Evolutionary conservation across 2,329 filamentous ascomycete species (phyloP).

Genomic region (Amphichorda felina): DNA sequence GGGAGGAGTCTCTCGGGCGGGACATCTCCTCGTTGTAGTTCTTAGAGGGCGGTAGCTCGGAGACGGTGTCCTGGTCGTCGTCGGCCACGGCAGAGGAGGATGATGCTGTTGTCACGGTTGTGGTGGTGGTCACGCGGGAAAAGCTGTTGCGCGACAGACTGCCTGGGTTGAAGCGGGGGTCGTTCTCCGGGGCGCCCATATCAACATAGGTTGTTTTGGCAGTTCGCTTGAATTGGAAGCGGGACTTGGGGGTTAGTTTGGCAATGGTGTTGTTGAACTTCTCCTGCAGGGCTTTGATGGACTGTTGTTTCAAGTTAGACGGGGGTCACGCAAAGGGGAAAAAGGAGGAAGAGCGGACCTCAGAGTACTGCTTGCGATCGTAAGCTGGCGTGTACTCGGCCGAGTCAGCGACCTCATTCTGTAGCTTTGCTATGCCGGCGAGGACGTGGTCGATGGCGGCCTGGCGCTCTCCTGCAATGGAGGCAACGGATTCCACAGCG

Average conservation of each 20-base stretch:
- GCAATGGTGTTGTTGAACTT: constrained; percentile 61
- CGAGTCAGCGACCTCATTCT: constrained; percentile 75
- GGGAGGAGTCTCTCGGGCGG: constrained; percentile 19
- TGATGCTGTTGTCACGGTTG: neutral
- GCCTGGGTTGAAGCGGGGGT: constrained; percentile 27
- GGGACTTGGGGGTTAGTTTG: constrained; percentile 59
- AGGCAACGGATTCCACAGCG: constrained; percentile 48
- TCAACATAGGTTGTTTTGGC: constrained; percentile 21
- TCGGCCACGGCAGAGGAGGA: neutral
- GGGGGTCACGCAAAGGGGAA: neutral
- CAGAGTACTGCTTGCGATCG: constrained; percentile 76
- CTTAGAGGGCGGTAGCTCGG: constrained; percentile 18
- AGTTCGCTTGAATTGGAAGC: constrained; percentile 64
- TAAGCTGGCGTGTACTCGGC: constrained; percentile 75
- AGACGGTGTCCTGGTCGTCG: constrained; percentile 12
- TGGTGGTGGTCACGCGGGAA: too few species aligned
- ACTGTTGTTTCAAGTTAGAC: too few species aligned
- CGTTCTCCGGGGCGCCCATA: constrained; percentile 28
- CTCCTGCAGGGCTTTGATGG: constrained; percentile 70
- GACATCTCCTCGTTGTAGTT: constrained; percentile 13
- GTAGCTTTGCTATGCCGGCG: constrained; percentile 66
- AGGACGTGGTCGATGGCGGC: constrained; percentile 74
- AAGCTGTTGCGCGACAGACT: constrained; percentile 15
- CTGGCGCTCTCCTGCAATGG: constrained; percentile 59
- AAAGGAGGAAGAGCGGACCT: constrained; percentile 35